These are phyloP conservation scores for Nigrograna mackinnonii DNA, from an alignment of 2,329 filamentous ascomycete genomes.

Conservation along the genomic window DNA sequence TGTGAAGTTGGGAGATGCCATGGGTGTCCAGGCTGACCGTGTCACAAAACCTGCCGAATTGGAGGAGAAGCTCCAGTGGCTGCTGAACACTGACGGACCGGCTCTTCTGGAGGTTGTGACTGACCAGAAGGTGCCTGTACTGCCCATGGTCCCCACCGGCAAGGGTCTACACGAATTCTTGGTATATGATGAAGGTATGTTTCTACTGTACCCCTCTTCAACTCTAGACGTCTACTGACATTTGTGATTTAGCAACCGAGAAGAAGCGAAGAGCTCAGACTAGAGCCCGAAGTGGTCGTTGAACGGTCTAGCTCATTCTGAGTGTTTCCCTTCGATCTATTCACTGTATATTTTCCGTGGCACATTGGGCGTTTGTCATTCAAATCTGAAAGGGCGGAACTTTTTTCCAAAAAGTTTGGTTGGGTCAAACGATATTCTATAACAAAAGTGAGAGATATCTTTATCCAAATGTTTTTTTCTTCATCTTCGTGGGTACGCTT, in stretches of 20 bases:
- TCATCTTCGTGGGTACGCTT: too few species aligned
- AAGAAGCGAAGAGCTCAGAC: slow-evolving; percentile 30
- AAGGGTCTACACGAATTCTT: slow-evolving; percentile 90
- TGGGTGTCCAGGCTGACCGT: slow-evolving; percentile 79
- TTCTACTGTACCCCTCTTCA: background rate
- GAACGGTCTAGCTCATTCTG: too few species aligned
- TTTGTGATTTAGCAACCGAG: slow-evolving; percentile 39
- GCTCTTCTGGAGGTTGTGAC: slow-evolving; percentile 90
- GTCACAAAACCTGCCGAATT: slow-evolving; percentile 77
- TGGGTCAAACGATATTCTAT: too few species aligned
- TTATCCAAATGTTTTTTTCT: too few species aligned
- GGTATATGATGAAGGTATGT: slow-evolving; percentile 77
- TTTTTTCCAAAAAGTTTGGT: too few species aligned
- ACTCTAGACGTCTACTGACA: slow-evolving; percentile 6
- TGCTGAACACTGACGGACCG: slow-evolving; percentile 83
- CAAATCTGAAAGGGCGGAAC: too few species aligned
- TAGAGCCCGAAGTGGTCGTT: slow-evolving; percentile 30
- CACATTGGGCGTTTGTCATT: too few species aligned
- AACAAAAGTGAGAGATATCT: too few species aligned
- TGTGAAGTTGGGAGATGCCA: slow-evolving; percentile 87
- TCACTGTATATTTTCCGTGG: too few species aligned
- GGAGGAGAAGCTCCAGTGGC: slow-evolving; percentile 78
- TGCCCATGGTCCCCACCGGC: slow-evolving; percentile 94
- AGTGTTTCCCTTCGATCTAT: too few species aligned
- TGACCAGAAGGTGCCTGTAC: slow-evolving; percentile 87